Evolutionary conservation across 805 yeast genomes (phyloP).

Genomic region (Candida montana): DNA sequence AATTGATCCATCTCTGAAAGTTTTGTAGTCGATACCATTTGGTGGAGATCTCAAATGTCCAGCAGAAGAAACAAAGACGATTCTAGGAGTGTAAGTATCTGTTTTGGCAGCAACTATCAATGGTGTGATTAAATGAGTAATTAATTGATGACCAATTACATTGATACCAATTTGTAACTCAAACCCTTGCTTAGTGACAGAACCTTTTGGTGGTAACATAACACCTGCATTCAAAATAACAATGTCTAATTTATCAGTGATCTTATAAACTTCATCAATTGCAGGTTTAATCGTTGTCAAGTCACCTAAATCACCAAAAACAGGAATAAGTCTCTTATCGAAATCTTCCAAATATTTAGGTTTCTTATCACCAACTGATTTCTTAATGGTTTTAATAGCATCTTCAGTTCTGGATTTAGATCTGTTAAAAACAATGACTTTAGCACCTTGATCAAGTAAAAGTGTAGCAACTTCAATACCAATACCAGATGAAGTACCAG

Average conservation of each 20-base stretch:
- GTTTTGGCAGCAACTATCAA: slow-evolving; percentile 24
- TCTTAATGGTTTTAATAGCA: slow-evolving; percentile 25
- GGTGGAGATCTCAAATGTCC: slow-evolving; percentile 29
- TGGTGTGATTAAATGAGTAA: slow-evolving; percentile 35
- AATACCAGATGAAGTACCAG: slow-evolving; percentile 32
- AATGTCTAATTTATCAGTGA: slow-evolving; percentile 28
- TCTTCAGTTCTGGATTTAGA: slow-evolving; percentile 26
- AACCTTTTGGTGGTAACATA: slow-evolving; percentile 33
- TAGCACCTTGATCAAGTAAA: slow-evolving; percentile 29
- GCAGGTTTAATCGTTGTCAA: slow-evolving; percentile 37
- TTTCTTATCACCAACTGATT: slow-evolving; percentile 19
- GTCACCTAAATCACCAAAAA: slow-evolving; percentile 35
- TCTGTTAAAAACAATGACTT: slow-evolving; percentile 34
- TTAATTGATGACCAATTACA: slow-evolving; percentile 39
- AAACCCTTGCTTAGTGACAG: slow-evolving; percentile 37
- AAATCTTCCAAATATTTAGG: slow-evolving; percentile 9
- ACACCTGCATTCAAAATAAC: slow-evolving; percentile 43
- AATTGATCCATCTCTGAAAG: slow-evolving; percentile 18
- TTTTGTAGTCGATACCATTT: slow-evolving; percentile 30
- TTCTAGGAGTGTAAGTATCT: slow-evolving; percentile 26
- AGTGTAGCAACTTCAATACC: slow-evolving; percentile 30
- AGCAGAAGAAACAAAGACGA: slow-evolving; percentile 41
- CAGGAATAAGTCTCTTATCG: slow-evolving; percentile 18
- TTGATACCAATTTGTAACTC: slow-evolving; percentile 45
- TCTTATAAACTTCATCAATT: slow-evolving; percentile 22